Evolutionary conservation across 805 yeast genomes (phyloP), one percentile per base, ranked within the genome.

Genomic region (Phaffomyces antillensis): DNA sequence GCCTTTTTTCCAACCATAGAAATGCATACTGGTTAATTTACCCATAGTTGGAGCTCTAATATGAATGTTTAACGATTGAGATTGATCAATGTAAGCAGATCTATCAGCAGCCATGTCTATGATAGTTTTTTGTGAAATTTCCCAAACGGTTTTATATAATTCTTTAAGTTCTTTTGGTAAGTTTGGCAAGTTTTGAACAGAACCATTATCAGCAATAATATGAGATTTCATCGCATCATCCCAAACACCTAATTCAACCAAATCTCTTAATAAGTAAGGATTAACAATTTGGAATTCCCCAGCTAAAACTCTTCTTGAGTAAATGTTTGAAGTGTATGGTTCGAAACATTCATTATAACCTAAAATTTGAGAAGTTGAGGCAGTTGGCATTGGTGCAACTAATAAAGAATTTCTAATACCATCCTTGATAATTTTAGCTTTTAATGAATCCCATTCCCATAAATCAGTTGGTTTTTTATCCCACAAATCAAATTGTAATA

Each of bases 1-100:
- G 51, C 99, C 99, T 72, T 86, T 88, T 73, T 86, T 86, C 99
- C 99, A 93, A 41, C 96, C 98, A 63, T 93, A 91, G 75, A 93
- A 93, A 66, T 93, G 99, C 97, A 93, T 93, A 53, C 93, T 81
- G 7, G 98, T 93, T 62, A 93, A 77, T 89, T 91, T 91, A 58
- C 96, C 95, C 89, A 87, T 85, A 1, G 97, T 88, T 45, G 96
- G 96, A 45, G 79, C 79, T 60, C 75, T 78, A 64, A 91, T 71
- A 67, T 86, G 90, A 52, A 91, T 78, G 63, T 91, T 91, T 70
- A 91, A 70, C 39, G 93, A 82, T 71, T 91, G 98, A 34, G 96
- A 86, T 70, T 91, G 98, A 65, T 84, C 91, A 59, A 84, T 79
- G 63, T 75, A 84, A n/a, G 87, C 83, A 48, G 87, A 81, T 67